Base-by-base conservation (phyloP, 805 yeast genomes). In the Ogataea nitratoaversa region DNA sequence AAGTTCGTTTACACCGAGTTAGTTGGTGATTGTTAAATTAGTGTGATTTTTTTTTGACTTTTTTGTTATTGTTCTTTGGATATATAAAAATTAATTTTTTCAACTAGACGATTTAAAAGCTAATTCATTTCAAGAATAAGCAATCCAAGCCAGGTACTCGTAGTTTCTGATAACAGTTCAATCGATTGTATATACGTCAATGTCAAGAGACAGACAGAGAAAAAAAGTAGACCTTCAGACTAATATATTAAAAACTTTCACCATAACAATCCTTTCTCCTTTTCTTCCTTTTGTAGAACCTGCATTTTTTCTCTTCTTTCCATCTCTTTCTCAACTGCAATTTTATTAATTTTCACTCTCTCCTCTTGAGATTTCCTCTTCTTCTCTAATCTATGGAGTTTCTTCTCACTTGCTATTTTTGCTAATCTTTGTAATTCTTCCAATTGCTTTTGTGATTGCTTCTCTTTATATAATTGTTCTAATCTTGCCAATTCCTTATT, bases 1-100 rank as follows among this genome's bases (percentile, higher is more conserved):
- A 82, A 79, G 52, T 85, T 91, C 86, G 64, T 84, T 30, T 85
- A 78, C 71, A 63, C 67, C 42, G 84, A 79, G 56, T 65, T 74
- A 49, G 68, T 72, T 50, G 83, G 78, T 16, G 62, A 66, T 12
- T 41, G 44, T 34, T 44, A 40, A 43, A 12, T 5, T 18, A 23
- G 14, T 9, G n/a, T n/a, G 4, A 24, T 4, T 8, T 23, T 11
- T 17, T 14, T 9, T 13, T 25, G 11, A 22, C 20, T n/a, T n/a
- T n/a, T n/a, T n/a, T n/a, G n/a, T n/a, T n/a, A n/a, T n/a, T n/a
- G n/a, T n/a, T n/a, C n/a, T n/a, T n/a, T n/a, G n/a, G n/a, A n/a
- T n/a, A n/a, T n/a, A n/a, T n/a, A n/a, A n/a, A n/a, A n/a, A n/a
- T n/a, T n/a, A n/a, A n/a, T n/a, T n/a, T n/a, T n/a, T n/a, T n/a